Evolutionary conservation across 306 rosid species (phyloP).

Genomic region (Prunus davidiana): DNA sequence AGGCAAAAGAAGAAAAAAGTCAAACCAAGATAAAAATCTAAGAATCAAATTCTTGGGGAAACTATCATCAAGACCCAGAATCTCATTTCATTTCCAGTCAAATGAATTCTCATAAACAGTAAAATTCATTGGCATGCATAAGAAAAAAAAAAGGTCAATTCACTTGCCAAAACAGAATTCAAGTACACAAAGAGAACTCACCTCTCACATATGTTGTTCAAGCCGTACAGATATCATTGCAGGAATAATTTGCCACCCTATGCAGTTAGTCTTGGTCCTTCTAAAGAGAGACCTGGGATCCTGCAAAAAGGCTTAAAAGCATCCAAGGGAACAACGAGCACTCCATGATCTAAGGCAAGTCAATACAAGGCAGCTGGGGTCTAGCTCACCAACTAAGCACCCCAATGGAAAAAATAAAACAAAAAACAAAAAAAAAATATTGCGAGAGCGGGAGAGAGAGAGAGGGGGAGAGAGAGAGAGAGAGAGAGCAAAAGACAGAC

Average conservation of each 20-base stretch:
- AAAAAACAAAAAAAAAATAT: background rate
- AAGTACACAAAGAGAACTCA: background rate
- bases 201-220: slow-evolving; percentile 33
- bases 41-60: background rate
- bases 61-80: slow-evolving; percentile 9
- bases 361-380: slow-evolving; percentile 48
- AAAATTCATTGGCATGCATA: background rate
- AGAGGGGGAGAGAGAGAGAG: background rate
- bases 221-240: slow-evolving; percentile 10
- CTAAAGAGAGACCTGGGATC: slow-evolving; percentile 9
- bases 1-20: background rate
- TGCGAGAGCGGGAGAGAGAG: background rate
- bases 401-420: slow-evolving; percentile 3
- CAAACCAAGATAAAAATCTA: background rate
- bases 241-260: slow-evolving; percentile 1
- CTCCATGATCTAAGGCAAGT: slow-evolving; percentile 43
- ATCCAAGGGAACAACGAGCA: slow-evolving; percentile 31
- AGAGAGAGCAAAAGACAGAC: background rate
- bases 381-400: slow-evolving; percentile 44
- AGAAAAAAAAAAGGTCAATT: background rate
- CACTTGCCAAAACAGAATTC: background rate
- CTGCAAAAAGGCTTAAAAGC: slow-evolving; percentile 12
- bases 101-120: background rate
- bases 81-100: slow-evolving; percentile 12
- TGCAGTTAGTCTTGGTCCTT: background rate